Conservation (phyloP, 2,329 filamentous ascomycete species). For the Ophiocordyceps camponoti-floridani region DNA sequence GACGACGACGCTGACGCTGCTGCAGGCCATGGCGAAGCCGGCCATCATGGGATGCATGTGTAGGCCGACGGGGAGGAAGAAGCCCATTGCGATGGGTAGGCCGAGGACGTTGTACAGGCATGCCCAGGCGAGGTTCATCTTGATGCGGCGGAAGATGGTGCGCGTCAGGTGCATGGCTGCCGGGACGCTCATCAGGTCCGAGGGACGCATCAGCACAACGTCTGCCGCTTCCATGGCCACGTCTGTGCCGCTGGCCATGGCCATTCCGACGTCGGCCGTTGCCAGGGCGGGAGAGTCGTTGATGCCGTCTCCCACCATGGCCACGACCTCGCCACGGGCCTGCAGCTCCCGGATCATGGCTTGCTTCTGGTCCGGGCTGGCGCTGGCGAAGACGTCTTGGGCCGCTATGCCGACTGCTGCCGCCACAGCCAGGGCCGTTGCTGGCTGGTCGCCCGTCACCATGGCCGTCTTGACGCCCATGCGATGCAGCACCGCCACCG, state of each 20-base stretch:
- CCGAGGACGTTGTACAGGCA: constrained; percentile 86
- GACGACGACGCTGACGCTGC: constrained; percentile 75
- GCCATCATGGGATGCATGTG: constrained; percentile 88
- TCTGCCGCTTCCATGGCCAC: constrained; percentile 96
- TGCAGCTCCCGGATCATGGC: constrained; percentile 66
- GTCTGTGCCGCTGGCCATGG: constrained; percentile 81
- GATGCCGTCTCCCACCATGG: constrained; percentile 97
- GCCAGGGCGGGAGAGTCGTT: constrained; percentile 94
- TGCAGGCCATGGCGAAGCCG: constrained; percentile 82
- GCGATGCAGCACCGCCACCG: constrained; percentile 62
- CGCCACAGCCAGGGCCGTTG: constrained; percentile 73
- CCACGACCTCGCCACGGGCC: constrained; percentile 56
- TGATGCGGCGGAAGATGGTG: constrained; percentile 81
- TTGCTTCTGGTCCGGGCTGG: constrained; percentile 83
- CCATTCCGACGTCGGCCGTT: constrained; percentile 83
- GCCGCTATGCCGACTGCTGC: constrained; percentile 61
- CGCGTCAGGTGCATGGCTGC: constrained; percentile 66
- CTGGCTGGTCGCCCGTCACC: constrained; percentile 80
- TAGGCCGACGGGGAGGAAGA: constrained; percentile 79
- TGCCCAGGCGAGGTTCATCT: constrained; percentile 81
- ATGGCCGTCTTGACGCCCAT: constrained; percentile 82
- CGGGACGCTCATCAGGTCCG: constrained; percentile 85
- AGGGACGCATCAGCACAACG: constrained; percentile 85
- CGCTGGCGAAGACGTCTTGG: constrained; percentile 67
- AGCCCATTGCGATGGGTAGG: constrained; percentile 88